Evolutionary conservation across 768 basidiomycete genomes (phyloP).

Genomic region (Termitomyces sp.): DNA sequence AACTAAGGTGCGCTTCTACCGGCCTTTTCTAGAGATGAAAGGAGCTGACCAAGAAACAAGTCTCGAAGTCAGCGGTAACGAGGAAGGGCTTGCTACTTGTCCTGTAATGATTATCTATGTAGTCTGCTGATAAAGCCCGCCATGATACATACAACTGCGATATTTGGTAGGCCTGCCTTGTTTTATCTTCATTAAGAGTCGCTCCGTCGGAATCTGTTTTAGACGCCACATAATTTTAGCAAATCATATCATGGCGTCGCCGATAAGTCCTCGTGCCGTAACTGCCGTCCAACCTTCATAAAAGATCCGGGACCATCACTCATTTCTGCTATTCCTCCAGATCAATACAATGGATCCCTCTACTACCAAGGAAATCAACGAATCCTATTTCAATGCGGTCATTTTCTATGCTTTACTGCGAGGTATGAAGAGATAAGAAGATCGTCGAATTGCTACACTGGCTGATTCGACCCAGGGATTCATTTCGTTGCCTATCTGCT

Average conservation of each 20-base stretch:
- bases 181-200: not conserved
- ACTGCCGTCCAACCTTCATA: not conserved
- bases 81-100: not conserved
- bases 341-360: not conserved
- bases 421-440: not conserved
- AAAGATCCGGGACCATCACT: not conserved
- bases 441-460: not conserved
- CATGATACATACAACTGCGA: not conserved
- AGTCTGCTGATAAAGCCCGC: not conserved
- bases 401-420: conserved; percentile 9
- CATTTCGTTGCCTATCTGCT: conserved; percentile 6
- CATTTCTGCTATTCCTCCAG: not conserved
- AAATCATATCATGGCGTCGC: not conserved
- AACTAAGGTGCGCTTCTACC: not conserved
- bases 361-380: conserved; percentile 5
- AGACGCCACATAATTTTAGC: not conserved
- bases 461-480: conserved; percentile 1
- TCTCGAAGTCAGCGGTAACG: too few relatives aligned
- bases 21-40: too few relatives aligned
- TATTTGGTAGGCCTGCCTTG: not conserved
- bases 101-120: not conserved
- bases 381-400: conserved; percentile 10
- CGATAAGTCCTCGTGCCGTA: not conserved
- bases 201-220: not conserved
- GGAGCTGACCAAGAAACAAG: not conserved